A percentile compares a stretch with the other conserved stretches of the same genome.
Evolutionary conservation across 768 basidiomycete species (phyloP).

Genomic region (Trametes elegans): DNA sequence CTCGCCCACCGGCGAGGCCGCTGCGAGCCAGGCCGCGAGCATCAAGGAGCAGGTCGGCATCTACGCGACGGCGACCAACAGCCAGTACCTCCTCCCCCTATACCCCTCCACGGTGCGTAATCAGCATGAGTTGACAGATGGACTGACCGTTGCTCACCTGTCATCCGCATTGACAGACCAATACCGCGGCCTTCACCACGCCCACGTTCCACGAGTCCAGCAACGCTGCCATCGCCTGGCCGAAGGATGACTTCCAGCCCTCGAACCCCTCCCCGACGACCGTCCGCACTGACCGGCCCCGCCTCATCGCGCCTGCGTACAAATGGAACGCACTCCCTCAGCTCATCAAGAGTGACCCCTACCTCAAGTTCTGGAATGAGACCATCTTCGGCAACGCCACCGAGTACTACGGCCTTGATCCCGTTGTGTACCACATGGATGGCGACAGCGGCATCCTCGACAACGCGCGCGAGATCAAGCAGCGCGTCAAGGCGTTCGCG

Average conservation of each 20-base stretch:
- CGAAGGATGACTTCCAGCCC: constrained; percentile 72
- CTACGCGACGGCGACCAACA: constrained; percentile 78
- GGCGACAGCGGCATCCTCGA: constrained; percentile 90
- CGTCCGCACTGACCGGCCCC: constrained; percentile 80
- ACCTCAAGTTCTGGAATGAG: constrained; percentile 86
- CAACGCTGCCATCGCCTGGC: constrained; percentile 62
- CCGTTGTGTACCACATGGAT: constrained; percentile 71
- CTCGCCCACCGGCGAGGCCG: constrained; percentile 12
- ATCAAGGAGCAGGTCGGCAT: constrained; percentile 59
- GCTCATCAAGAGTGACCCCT: constrained; percentile 80
- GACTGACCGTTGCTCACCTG: neutral
- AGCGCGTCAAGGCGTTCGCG: constrained; percentile 86
- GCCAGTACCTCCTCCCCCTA: constrained; percentile 74
- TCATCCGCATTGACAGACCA: constrained; percentile 49
- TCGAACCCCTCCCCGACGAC: constrained; percentile 54
- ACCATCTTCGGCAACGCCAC: constrained; percentile 90
- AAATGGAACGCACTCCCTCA: constrained; percentile 83
- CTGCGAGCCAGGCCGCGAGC: constrained; percentile 16
- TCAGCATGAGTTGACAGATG: neutral
- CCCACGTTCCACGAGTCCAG: constrained; percentile 70
- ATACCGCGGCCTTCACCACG: constrained; percentile 62
- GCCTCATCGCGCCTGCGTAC: constrained; percentile 86
- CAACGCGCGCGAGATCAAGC: constrained; percentile 83
- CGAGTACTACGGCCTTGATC: constrained; percentile 52
- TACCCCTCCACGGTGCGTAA: constrained; percentile 84